These are phyloP conservation scores for Cladophialophora psammophila DNA, from an alignment of 2,329 filamentous ascomycete species.

Conservation along the genomic window DNA sequence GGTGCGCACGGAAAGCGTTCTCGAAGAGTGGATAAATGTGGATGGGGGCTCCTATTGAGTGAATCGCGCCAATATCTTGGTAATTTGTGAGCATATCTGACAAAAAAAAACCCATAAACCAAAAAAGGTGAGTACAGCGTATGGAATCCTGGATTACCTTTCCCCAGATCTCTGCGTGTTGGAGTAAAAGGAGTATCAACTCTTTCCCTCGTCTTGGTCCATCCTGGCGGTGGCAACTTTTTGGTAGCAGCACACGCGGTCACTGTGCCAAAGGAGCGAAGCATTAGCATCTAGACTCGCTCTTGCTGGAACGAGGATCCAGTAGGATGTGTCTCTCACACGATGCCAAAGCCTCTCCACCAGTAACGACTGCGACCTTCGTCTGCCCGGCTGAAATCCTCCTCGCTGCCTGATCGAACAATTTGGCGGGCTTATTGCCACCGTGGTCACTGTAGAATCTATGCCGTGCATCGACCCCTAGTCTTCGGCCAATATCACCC, in stretches of 20 bases:
- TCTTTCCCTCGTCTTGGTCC: constrained; percentile 59
- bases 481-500: constrained; percentile 57
- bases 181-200: constrained; percentile 60
- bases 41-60: constrained; percentile 68
- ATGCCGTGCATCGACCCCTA: constrained; percentile 59
- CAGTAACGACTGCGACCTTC: constrained; percentile 66
- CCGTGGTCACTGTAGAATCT: constrained; percentile 65
- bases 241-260: constrained; percentile 60
- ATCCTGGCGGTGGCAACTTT: constrained; percentile 65
- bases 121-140: constrained; percentile 5
- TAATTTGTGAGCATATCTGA: background rate
- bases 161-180: constrained; percentile 55
- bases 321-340: constrained; percentile 24
- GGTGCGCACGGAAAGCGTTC: constrained; percentile 66
- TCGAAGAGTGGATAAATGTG: constrained; percentile 74
- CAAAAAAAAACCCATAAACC: background rate
- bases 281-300: background rate
- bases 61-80: constrained; percentile 63
- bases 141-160: constrained; percentile 46
- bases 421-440: constrained; percentile 67
- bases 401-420: constrained; percentile 70
- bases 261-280: constrained; percentile 48
- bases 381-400: constrained; percentile 62
- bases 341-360: constrained; percentile 70
- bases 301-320: background rate